These are phyloP conservation scores for Colletotrichum agaves DNA, from an alignment of 2,329 filamentous ascomycete species.

Conservation along the genomic window DNA sequence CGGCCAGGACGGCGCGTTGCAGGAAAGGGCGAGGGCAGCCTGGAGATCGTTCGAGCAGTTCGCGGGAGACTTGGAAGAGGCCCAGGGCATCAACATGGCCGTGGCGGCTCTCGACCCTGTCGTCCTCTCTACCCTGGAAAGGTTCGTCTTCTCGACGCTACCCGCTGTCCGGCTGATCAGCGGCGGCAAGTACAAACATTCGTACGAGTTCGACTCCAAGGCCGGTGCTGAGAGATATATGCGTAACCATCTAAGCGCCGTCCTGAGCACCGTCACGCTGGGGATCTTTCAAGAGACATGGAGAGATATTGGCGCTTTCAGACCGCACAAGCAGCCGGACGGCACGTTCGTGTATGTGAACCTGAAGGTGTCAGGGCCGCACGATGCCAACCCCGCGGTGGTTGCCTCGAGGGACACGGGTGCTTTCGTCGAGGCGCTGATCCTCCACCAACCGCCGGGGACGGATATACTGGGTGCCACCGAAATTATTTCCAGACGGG, in stretches of 20 bases:
- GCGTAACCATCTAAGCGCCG: neutral
- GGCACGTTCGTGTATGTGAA: too few relatives aligned
- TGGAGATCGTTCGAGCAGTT: conserved; percentile 33
- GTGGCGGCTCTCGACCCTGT: conserved; percentile 31
- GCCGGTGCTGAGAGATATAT: conserved; percentile 13
- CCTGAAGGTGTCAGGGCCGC: neutral
- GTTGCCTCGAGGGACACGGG: conserved; percentile 37
- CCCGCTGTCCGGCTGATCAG: neutral
- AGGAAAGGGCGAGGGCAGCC: conserved; percentile 13
- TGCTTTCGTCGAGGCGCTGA: conserved; percentile 37
- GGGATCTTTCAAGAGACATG: too few relatives aligned
- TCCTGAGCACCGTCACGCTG: too few relatives aligned
- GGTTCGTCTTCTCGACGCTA: conserved; percentile 20
- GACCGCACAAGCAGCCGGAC: too few relatives aligned
- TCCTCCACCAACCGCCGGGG: conserved; percentile 26
- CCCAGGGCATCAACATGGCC: conserved; percentile 39
- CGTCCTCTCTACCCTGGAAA: conserved; percentile 36
- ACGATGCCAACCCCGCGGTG: conserved; percentile 20
- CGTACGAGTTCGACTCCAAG: conserved; percentile 30
- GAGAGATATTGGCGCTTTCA: too few relatives aligned
- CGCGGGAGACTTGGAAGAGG: conserved; percentile 36
- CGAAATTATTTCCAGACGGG: too few relatives aligned
- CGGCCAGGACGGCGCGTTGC: conserved; percentile 6
- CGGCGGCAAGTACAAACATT: conserved; percentile 20
- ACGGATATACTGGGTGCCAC: conserved; percentile 28